Evolutionary conservation across 192 early-diverging fungal genomes (phyloP).

Genomic region (Coemansia sp.): DNA sequence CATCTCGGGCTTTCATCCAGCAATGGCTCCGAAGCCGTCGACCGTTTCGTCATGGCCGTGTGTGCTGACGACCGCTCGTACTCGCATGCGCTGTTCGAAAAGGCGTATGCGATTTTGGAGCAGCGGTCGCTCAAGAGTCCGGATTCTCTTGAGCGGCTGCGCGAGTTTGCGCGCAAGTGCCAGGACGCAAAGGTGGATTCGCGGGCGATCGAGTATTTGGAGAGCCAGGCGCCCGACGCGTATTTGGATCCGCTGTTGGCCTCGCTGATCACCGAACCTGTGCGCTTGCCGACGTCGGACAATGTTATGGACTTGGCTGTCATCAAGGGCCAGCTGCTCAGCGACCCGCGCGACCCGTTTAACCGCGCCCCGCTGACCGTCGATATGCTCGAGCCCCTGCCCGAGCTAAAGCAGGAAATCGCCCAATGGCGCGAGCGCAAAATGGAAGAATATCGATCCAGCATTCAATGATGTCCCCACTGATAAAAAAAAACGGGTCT

Average conservation of each 20-base stretch:
- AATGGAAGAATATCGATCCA: conserved; percentile 15
- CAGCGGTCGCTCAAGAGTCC: conserved; percentile 60
- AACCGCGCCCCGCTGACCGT: conserved; percentile 85
- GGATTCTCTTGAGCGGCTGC: conserved; percentile 61
- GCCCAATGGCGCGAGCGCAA: conserved; percentile 34
- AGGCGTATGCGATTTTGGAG: conserved; percentile 67
- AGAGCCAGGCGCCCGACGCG: conserved; percentile 82
- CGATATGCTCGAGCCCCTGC: conserved; percentile 82
- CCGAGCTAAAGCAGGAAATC: conserved; percentile 49
- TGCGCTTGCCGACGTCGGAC: conserved; percentile 79
- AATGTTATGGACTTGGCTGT: conserved; percentile 81
- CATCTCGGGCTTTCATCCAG: conserved; percentile 55
- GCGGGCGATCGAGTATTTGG: conserved; percentile 69
- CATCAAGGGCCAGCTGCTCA: conserved; percentile 83
- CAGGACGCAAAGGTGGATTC: conserved; percentile 63
- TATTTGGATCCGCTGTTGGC: conserved; percentile 84
- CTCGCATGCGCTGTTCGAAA: conserved; percentile 67
- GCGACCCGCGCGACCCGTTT: conserved; percentile 88
- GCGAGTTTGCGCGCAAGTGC: conserved; percentile 67
- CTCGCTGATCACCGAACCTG: conserved; percentile 91
- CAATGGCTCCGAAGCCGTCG: conserved; percentile 4
- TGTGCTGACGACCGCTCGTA: conserved; percentile 85
- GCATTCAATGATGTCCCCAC: not conserved
- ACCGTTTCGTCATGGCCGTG: conserved; percentile 72
- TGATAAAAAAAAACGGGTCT: no score